Evolutionary conservation across 108 stramenopile genomes (phyloP).

Genomic region (Nitzschia inconspicua): DNA sequence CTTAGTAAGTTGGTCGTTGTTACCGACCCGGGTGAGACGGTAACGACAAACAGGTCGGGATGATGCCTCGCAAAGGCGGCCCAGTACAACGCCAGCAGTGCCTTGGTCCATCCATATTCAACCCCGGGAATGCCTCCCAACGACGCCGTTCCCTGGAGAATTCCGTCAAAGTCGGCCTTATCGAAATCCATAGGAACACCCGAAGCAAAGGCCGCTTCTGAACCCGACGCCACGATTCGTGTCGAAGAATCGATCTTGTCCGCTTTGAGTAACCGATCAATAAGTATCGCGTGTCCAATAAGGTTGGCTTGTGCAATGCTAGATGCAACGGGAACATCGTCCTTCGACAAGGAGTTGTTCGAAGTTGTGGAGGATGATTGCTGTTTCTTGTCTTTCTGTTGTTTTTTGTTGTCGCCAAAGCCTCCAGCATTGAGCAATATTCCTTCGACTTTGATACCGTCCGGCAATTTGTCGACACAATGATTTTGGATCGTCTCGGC

Average conservation of each 20-base stretch:
- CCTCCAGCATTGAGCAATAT: conserved; percentile 29
- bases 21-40: conserved; percentile 20
- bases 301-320: background rate
- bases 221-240: conserved; percentile 15
- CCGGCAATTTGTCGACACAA: background rate
- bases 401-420: background rate
- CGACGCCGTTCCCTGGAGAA: background rate
- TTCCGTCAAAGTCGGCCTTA: background rate
- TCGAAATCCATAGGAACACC: background rate
- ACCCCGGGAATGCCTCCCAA: background rate
- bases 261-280: conserved; percentile 4
- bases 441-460: background rate
- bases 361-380: background rate
- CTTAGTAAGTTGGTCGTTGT: background rate
- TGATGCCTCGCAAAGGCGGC: conserved; percentile 21
- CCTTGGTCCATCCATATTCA: conserved; percentile 19
- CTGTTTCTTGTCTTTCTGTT: background rate
- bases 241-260: background rate
- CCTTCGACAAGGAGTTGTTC: too few species aligned
- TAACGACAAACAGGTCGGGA: conserved; percentile 9
- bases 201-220: conserved; percentile 13
- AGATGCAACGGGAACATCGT: background rate
- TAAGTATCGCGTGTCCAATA: conserved; percentile 3
- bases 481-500: conserved; percentile 8
- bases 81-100: conserved; percentile 20